Evolutionary conservation across 768 basidiomycete genomes (phyloP), one percentile per base, ranked within the genome.

Genomic region (Candolleomyces aberdarensis): DNA sequence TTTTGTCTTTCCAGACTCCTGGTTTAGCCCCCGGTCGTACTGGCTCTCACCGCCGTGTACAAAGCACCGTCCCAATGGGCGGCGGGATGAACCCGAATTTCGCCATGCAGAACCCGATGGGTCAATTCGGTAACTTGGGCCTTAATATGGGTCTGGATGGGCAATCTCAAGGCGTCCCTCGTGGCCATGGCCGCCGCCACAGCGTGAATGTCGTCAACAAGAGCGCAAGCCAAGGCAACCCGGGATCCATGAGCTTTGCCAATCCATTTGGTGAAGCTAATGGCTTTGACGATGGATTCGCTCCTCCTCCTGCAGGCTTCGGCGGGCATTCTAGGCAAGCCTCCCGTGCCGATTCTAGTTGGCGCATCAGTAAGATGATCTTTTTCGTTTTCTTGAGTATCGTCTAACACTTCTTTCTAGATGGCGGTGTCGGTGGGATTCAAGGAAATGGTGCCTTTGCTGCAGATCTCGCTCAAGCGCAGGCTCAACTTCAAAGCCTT

Each of bases 141-240:
- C 71, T 87, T n/a, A 75, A 73, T 52, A 64, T 89, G 44, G 85
- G 82, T 40, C 75, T 89, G 43, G 90, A 91, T 67, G 83, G 82
- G 13, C 88, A 89, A 66, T 72, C 82, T 44, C 79, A 84, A 65
- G 84, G 84, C 47, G 74, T 91, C 51, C 89, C 91, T 53, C 86
- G 91, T 61, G 91, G 91, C 26, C 94, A 96, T 70, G 94, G 92
- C 43, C 83, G 94, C 49, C 80, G 94, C 60, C 92, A 95, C 72
- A 94, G 92, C 64, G 94, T 96, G 63, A 96, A 95, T 67, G 92
- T 96, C 39, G 85, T 94, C 62, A 92, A 91, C 73, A 94, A 94
- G 72, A 69, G 84, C 15, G 72, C 71, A 50, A 75, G 78, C 55
- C 86, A 86, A 66, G 74, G 74, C 40, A 72, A 63, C 49, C 67